Conservation (phyloP, 495 filamentous ascomycete genomes). For the Bacidia rubella region DNA sequence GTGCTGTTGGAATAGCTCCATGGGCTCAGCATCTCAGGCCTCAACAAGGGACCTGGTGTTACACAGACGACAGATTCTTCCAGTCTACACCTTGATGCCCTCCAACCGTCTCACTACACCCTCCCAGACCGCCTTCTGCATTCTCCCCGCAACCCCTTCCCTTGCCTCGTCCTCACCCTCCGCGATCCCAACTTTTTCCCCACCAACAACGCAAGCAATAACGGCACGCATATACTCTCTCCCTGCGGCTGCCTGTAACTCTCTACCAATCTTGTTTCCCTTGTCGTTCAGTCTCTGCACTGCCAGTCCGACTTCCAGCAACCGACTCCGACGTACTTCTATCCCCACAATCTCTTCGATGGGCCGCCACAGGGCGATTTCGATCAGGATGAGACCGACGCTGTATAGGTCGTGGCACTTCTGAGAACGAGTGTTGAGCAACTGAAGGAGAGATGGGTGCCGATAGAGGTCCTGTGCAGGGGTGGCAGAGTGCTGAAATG, state of each 20-base stretch:
- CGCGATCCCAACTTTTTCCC: background rate
- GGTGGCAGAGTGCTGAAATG: conserved; percentile 6
- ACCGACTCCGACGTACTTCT: background rate
- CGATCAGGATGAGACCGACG: conserved; percentile 20
- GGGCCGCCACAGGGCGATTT: conserved; percentile 21
- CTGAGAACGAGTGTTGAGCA: conserved; percentile 10
- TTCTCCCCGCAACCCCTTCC: background rate
- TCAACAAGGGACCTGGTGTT: no score
- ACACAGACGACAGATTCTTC: no score
- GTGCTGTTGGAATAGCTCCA: no score
- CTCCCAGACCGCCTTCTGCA: background rate
- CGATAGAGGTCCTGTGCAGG: conserved; percentile 21
- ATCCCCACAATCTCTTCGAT: conserved; percentile 19
- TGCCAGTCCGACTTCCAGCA: background rate
- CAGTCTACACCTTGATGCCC: background rate
- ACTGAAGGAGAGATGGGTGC: conserved; percentile 18
- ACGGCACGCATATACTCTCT: background rate
- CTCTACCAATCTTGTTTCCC: background rate
- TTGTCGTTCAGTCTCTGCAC: background rate
- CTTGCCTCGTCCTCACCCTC: background rate
- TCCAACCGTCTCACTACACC: background rate
- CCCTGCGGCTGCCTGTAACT: background rate
- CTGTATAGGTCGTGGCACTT: conserved; percentile 24
- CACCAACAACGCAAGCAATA: background rate
- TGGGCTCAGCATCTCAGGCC: no score